These are phyloP conservation scores for Trichoderma aggressivum DNA, from an alignment of 2,329 filamentous ascomycete genomes.

Conservation along the genomic window DNA sequence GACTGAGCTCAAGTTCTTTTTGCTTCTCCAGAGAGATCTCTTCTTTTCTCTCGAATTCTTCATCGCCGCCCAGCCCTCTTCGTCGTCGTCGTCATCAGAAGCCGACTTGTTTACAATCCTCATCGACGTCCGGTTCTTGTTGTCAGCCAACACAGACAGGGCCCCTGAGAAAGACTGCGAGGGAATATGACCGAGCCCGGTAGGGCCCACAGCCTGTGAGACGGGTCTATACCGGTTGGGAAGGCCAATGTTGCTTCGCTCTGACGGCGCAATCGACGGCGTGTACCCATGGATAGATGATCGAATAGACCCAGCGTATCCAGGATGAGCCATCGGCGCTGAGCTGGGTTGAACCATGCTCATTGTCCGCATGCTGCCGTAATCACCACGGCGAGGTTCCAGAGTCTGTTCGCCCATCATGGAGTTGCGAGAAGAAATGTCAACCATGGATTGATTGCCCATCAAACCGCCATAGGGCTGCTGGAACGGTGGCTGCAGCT, in stretches of 20 bases:
- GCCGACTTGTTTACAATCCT: constrained; percentile 40
- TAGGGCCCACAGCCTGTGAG: constrained; percentile 52
- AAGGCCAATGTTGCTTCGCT: constrained; percentile 89
- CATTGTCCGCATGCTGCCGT: constrained; percentile 62
- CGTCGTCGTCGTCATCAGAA: constrained; percentile 55
- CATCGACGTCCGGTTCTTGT: constrained; percentile 33
- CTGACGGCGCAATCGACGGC: constrained; percentile 89
- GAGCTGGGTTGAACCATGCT: constrained; percentile 76
- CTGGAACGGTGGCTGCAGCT: constrained; percentile 25
- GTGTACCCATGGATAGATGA: constrained; percentile 61
- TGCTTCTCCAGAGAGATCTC: constrained; percentile 61
- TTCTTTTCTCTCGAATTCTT: constrained; percentile 67
- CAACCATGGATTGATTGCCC: constrained; percentile 42
- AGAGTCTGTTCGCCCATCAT: constrained; percentile 46
- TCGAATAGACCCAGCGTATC: constrained; percentile 31
- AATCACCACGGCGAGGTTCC: constrained; percentile 43
- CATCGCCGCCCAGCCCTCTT: constrained; percentile 68
- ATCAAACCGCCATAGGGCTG: constrained; percentile 29
- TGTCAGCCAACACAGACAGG: constrained; percentile 31
- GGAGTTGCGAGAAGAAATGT: constrained; percentile 44
- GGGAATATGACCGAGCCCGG: constrained; percentile 36
- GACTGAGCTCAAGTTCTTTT: constrained; percentile 51
- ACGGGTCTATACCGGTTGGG: constrained; percentile 90
- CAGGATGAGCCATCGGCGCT: constrained; percentile 51
- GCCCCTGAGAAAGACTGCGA: constrained; percentile 34